Evolutionary conservation across 2,329 filamentous ascomycete genomes (phyloP).

Genomic region (Didymella pomorum): DNA sequence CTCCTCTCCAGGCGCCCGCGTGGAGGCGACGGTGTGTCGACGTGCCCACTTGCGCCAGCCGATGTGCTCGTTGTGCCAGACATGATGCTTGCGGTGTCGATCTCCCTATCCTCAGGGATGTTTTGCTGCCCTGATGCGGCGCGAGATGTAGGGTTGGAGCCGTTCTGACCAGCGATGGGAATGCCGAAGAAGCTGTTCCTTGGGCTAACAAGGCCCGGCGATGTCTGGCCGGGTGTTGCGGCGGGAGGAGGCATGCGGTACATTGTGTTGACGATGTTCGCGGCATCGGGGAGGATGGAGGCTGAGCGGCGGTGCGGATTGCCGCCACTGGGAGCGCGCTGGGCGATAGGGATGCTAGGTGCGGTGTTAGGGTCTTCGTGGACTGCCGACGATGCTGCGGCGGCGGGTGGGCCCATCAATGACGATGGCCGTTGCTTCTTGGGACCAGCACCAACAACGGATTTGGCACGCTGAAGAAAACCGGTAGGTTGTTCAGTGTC

Average conservation of each 20-base stretch:
- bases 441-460: slow-evolving; percentile 58
- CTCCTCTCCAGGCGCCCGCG: slow-evolving; percentile 63
- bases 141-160: slow-evolving; percentile 52
- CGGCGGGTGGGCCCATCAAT: slow-evolving; percentile 36
- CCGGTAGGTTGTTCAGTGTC: slow-evolving; percentile 56
- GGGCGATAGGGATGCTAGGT: slow-evolving; percentile 75
- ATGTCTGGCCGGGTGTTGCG: slow-evolving; percentile 56
- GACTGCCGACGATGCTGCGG: slow-evolving; percentile 33
- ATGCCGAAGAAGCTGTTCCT: slow-evolving; percentile 53
- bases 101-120: slow-evolving; percentile 46
- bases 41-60: slow-evolving; percentile 35
- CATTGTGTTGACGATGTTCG: slow-evolving; percentile 86
- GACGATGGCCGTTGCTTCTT: slow-evolving; percentile 56
- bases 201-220: slow-evolving; percentile 51
- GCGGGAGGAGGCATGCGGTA: slow-evolving; percentile 70
- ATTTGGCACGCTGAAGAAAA: slow-evolving; percentile 67
- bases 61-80: slow-evolving; percentile 24
- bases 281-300: slow-evolving; percentile 61
- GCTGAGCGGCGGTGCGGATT: slow-evolving; percentile 54
- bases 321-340: slow-evolving; percentile 51
- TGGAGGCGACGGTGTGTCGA: slow-evolving; percentile 57
- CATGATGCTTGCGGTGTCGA: slow-evolving; percentile 33
- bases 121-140: slow-evolving; percentile 45
- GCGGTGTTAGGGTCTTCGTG: slow-evolving; percentile 74
- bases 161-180: slow-evolving; percentile 53